Base-by-base conservation (phyloP, 2,329 filamentous ascomycete genomes). In the Nemania sp. region DNA sequence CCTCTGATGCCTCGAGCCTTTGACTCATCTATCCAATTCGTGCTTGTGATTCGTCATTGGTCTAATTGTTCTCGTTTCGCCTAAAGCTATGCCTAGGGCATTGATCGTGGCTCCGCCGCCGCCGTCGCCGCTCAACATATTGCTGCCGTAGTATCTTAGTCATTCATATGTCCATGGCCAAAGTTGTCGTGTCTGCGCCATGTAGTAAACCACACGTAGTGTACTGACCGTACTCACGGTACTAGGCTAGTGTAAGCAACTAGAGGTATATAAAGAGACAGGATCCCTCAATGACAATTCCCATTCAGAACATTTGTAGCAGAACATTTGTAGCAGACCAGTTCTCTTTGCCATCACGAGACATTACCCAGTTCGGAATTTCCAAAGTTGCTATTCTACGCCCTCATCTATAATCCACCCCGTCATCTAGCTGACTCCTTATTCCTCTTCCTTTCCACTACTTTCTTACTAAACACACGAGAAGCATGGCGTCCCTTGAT, bases 11-110 rank as follows among this genome's bases (percentile, higher is more conserved):
- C 56, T 57, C 55, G 51, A 43, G n/a, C 32, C 27, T 10, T 61
- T 67, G 67, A 69, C 51, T 69, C 67, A 67, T 29, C 52, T 43
- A 22, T 53, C 43, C n/a, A 35, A 27, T 55, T 47, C 43, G 41
- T 53, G 38, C 53, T n/a, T 54, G 22, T 27, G 7, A 47, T 56
- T 27, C 24, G 27, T 15, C 49, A 5, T 41, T 64, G 52, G 59
- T 22, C 55, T 51, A 58, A 58, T 64, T 22, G 26, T 29, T 15
- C 38, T 11, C 11, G n/a, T 63, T 69, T n/a, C 35, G 67, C 64
- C 59, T 15, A 57, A 26, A 58, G 13, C 32, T 56, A 22, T 67
- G 64, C 67, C 67, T 64, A 64, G 64, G 57, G 62, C 66, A 69
- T 35, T 62, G 58, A 5, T 51, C 24, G 58, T 66, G 66, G 66